Base-by-base conservation (phyloP, 257 asterid genomes). In the Solanum lycopersicoides region DNA sequence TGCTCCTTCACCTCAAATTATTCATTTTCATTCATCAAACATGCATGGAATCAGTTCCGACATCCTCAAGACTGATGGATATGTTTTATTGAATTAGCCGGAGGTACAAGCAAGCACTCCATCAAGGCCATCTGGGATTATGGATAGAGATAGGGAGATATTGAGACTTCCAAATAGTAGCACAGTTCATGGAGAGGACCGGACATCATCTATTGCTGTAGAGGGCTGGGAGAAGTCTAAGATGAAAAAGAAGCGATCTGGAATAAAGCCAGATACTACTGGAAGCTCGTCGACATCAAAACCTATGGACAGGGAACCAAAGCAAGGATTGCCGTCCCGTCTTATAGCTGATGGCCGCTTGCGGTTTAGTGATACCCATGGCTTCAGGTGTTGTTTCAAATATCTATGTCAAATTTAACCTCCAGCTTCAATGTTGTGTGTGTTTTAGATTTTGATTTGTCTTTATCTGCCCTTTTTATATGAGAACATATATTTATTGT, bases 151-250 rank as follows among this genome's bases (percentile, higher is more conserved):
- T 87, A 93, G 91, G 91, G 98, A 95, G 88, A 87, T 89, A 74
- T 89, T 88, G 87, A 92, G 98, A 90, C 90, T 92, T 84, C 89
- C 97, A 85, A 93, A 84, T 87, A 86, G 92, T 91, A 91, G 88
- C 90, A 86, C 91, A 82, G 92, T 88, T 74, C 97, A 92, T 88
- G 91, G 95, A 47, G 98, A 94, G 88, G 97, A 92, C 88, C 91
- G 96, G 82, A 75, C 91, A 77, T 89, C 92, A 56, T 91, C 98
- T 63, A 85, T 91, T 86, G 90, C 91, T 80, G 93, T 93, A 86
- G 98, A 95, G 87, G 97, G 98, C 90, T 96, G 98, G 99, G 99
- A 96, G 90, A 95, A 92, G 89, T 91, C 97, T 59, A 96, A 93
- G 93, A 96, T 91, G 97, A 96, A 95, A 95, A 96, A 94, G 89